Evolutionary conservation across 345 rosid species (phyloP).

Genomic region (Populus alba): DNA sequence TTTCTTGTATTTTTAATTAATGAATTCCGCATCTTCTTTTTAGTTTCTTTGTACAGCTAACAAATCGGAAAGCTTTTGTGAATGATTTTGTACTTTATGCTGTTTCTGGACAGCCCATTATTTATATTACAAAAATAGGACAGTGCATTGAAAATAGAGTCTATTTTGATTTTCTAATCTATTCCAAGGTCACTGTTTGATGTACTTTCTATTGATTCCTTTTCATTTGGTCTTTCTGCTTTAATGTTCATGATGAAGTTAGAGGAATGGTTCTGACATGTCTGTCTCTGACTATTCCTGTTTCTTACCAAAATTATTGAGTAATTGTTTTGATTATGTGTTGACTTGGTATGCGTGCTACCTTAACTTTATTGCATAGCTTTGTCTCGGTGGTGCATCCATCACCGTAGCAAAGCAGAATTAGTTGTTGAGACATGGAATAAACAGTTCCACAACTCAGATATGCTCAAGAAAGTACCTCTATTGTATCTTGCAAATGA

Average conservation of each 20-base stretch:
- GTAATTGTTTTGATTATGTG: background rate
- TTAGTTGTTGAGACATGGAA: constrained; percentile 87
- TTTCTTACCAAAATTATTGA: background rate
- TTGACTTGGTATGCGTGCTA: constrained; percentile 3
- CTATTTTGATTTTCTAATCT: background rate
- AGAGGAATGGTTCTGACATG: background rate
- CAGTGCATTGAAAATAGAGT: background rate
- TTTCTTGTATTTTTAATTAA: background rate
- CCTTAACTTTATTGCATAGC: constrained; percentile 54
- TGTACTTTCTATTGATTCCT: background rate
- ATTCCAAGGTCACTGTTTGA: background rate
- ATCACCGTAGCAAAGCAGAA: constrained; percentile 82
- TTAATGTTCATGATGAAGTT: background rate
- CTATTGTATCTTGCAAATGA: constrained; percentile 90
- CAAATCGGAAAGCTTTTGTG: background rate
- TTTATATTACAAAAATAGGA: background rate
- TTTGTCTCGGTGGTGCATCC: constrained; percentile 93
- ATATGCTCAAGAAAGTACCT: constrained; percentile 79
- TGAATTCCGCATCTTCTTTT: background rate
- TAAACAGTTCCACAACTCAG: constrained; percentile 76
- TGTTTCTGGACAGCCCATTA: background rate
- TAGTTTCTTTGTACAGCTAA: background rate
- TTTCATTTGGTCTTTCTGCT: background rate
- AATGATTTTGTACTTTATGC: background rate
- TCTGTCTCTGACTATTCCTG: background rate